Percentiles rank a stretch among this genome's conserved stretches.
These are phyloP conservation scores for Cordyceps cateniannulata DNA, from an alignment of 2,329 filamentous ascomycete species.

Conservation along the genomic window DNA sequence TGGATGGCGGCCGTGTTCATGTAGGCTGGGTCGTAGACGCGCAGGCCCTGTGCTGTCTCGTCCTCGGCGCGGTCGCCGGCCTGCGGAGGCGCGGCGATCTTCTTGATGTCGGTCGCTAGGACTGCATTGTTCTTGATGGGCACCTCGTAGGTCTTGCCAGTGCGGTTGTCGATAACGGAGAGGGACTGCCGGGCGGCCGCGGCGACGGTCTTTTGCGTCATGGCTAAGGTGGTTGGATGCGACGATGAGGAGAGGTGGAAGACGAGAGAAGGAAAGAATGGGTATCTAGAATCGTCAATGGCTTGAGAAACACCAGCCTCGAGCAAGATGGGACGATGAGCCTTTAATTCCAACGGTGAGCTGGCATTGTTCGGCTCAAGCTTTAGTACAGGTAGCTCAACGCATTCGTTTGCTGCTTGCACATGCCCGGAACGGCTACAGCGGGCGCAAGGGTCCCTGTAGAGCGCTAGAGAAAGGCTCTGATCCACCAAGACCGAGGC, in stretches of 20 bases:
- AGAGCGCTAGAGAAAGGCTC: not conserved
- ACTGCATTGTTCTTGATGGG: conserved; percentile 44
- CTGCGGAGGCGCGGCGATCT: conserved; percentile 33
- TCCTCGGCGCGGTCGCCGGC: conserved; percentile 34
- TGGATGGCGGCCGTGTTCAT: conserved; percentile 46
- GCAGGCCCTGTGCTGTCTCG: conserved; percentile 42
- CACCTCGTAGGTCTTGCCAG: conserved; percentile 40
- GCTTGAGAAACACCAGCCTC: not conserved
- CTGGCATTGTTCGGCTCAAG: not conserved
- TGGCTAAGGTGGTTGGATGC: not conserved
- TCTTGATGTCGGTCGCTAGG: conserved; percentile 45
- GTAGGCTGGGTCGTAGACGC: conserved; percentile 45
- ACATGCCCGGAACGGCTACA: conserved; percentile 3
- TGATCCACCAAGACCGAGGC: conserved; percentile 9
- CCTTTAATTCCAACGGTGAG: conserved; percentile 2
- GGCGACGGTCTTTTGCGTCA: conserved; percentile 14
- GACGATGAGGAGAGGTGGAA: not conserved
- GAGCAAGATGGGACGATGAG: not conserved
- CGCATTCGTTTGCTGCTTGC: not conserved
- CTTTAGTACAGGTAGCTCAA: not conserved
- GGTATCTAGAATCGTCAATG: not conserved
- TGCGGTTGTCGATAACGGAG: conserved; percentile 44
- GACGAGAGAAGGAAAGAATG: not conserved
- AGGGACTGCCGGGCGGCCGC: conserved; percentile 24
- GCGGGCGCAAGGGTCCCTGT: not conserved